These are phyloP conservation scores for Rhodotorula sphaerocarpa DNA, from an alignment of 768 basidiomycete species.

Conservation along the genomic window DNA sequence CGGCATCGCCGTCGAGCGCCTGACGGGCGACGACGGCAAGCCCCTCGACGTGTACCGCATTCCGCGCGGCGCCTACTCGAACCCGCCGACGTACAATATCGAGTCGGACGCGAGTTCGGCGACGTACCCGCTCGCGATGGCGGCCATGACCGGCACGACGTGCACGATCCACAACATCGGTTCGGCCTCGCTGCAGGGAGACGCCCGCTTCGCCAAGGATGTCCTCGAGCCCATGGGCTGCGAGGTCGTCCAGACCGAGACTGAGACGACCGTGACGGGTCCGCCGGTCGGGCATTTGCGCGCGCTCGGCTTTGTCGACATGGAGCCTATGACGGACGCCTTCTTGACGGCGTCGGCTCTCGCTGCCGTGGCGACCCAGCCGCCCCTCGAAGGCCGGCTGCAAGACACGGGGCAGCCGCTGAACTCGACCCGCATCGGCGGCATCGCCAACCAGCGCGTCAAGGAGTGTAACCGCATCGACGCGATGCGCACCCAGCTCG, in stretches of 20 bases:
- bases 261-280: slow-evolving; percentile 83
- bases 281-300: slow-evolving; percentile 72
- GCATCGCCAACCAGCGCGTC: slow-evolving; percentile 95
- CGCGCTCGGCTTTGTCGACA: slow-evolving; percentile 79
- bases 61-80: slow-evolving; percentile 65
- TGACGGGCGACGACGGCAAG: slow-evolving; percentile 54
- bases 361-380: slow-evolving; percentile 63
- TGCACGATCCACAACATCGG: slow-evolving; percentile 93
- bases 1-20: slow-evolving; percentile 66
- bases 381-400: slow-evolving; percentile 44
- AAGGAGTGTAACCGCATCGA: slow-evolving; percentile 96
- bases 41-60: slow-evolving; percentile 75
- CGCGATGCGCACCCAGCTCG: slow-evolving; percentile 93
- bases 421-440: slow-evolving; percentile 69
- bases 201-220: slow-evolving; percentile 86
- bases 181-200: slow-evolving; percentile 83
- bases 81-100: slow-evolving; percentile 74
- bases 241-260: slow-evolving; percentile 72
- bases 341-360: slow-evolving; percentile 91
- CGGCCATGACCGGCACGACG: slow-evolving; percentile 91
- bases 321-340: slow-evolving; percentile 99
- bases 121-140: slow-evolving; percentile 93
- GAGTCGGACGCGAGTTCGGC: slow-evolving; percentile 88
- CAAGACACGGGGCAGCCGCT: slow-evolving; percentile 27
- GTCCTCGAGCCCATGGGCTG: slow-evolving; percentile 95